These are phyloP conservation scores for Echria macrotheca DNA, from an alignment of 495 filamentous ascomycete species.

Conservation along the genomic window DNA sequence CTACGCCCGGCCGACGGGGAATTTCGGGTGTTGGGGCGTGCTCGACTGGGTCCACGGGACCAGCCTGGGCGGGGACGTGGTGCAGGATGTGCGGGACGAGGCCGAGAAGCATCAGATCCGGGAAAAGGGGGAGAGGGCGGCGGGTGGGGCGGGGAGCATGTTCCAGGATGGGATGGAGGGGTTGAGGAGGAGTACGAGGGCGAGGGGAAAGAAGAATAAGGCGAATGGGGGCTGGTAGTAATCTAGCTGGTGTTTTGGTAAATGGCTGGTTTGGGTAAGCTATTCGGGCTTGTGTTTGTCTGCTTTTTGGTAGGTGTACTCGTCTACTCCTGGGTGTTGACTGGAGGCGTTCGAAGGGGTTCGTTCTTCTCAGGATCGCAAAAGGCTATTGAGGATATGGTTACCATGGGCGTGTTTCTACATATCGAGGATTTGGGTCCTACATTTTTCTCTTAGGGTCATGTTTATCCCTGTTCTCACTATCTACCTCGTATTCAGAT, in stretches of 20 bases:
- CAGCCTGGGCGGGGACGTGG: conserved; percentile 50
- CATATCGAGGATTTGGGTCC: too few species aligned
- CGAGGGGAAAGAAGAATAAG: conserved; percentile 20
- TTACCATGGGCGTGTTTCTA: too few species aligned
- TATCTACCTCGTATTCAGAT: too few species aligned
- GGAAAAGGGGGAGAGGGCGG: conserved; percentile 38
- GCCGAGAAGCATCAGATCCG: conserved; percentile 54
- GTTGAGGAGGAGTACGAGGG: conserved; percentile 30
- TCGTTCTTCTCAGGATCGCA: too few species aligned
- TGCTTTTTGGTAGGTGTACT: not conserved
- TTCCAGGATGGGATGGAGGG: conserved; percentile 33
- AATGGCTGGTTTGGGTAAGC: not conserved
- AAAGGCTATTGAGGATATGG: too few species aligned
- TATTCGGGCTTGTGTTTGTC: not conserved
- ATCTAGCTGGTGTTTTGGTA: not conserved
- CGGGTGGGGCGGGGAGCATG: conserved; percentile 29
- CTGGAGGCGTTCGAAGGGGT: too few species aligned
- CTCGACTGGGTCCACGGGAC: conserved; percentile 76
- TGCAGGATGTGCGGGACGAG: conserved; percentile 51
- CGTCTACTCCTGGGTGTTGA: too few species aligned
- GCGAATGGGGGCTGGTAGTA: not conserved
- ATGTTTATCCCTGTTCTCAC: too few species aligned
- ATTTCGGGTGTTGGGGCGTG: conserved; percentile 73
- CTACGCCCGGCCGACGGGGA: conserved; percentile 54
- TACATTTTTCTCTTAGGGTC: too few species aligned